Percentiles rank a stretch among this genome's conserved stretches.
Evolutionary conservation across 495 filamentous ascomycete species (phyloP).

Genomic region (Chaetomidium leptoderma): DNA sequence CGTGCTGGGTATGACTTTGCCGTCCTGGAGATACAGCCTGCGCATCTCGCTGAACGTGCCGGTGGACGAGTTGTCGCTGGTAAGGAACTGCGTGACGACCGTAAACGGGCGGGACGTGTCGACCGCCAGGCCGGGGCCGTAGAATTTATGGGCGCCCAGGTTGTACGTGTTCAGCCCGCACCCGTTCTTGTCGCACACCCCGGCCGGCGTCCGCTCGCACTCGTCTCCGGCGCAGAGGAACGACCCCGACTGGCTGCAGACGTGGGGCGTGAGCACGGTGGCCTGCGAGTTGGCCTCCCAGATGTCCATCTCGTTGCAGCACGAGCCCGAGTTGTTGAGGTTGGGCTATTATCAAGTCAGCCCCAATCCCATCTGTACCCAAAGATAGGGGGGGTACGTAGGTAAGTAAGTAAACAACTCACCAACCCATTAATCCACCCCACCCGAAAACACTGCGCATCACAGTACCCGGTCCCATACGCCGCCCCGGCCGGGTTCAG

Average conservation of each 20-base stretch:
- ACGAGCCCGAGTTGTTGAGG: constrained; percentile 47
- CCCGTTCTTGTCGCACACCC: constrained; percentile 62
- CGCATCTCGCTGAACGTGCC: constrained; percentile 54
- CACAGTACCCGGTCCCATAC: constrained; percentile 69
- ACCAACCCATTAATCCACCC: constrained; percentile 59
- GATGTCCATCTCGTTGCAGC: constrained; percentile 63
- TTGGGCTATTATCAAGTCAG: constrained; percentile 30
- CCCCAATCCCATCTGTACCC: not conserved
- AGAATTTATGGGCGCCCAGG: constrained; percentile 52
- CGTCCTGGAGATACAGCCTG: constrained; percentile 58
- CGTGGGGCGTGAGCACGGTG: constrained; percentile 54
- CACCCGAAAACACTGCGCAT: constrained; percentile 58
- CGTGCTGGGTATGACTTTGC: constrained; percentile 39
- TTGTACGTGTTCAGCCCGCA: constrained; percentile 67
- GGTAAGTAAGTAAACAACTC: constrained; percentile 14
- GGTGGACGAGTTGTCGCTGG: constrained; percentile 43
- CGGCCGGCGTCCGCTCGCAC: constrained; percentile 45
- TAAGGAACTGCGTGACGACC: constrained; percentile 67
- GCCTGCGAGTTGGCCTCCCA: constrained; percentile 61
- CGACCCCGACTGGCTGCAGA: constrained; percentile 48
- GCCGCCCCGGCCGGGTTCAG: constrained; percentile 59
- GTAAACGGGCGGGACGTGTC: constrained; percentile 50
- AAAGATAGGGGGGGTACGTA: not conserved
- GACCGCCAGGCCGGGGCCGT: constrained; percentile 32
- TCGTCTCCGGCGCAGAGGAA: constrained; percentile 50